Conservation (phyloP, 83 land plant genomes). For the Picea mariana region DNA sequence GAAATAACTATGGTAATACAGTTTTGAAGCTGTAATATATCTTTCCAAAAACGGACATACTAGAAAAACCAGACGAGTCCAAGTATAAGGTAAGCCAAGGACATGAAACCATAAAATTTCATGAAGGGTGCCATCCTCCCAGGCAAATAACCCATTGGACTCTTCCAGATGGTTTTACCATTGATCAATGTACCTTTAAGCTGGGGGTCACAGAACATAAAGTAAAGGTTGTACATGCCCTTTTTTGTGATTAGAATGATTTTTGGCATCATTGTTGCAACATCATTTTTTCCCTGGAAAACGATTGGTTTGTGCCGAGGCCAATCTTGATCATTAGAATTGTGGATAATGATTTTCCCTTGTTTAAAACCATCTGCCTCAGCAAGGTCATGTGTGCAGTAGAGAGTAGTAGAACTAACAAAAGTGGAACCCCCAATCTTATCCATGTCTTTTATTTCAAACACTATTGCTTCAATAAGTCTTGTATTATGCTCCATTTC, state of each 20-base stretch:
- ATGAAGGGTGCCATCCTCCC: slow-evolving; percentile 36
- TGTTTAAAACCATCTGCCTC: slow-evolving; percentile 20
- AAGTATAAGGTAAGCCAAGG: slow-evolving; percentile 34
- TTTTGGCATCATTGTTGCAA: slow-evolving; percentile 21
- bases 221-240: slow-evolving; percentile 42
- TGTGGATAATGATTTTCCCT: slow-evolving; percentile 30
- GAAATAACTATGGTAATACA: slow-evolving; percentile 37
- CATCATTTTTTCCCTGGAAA: slow-evolving; percentile 28
- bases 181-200: slow-evolving; percentile 23
- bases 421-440: slow-evolving; percentile 25
- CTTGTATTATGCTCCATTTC: slow-evolving; percentile 31
- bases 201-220: slow-evolving; percentile 39
- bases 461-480: slow-evolving; percentile 37
- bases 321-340: slow-evolving; percentile 23
- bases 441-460: slow-evolving; percentile 37
- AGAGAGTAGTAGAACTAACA: slow-evolving; percentile 18
- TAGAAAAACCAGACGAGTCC: slow-evolving; percentile 40
- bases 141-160: slow-evolving; percentile 38
- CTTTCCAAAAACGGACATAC: slow-evolving; percentile 30
- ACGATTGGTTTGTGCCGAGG: slow-evolving; percentile 28
- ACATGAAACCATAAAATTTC: slow-evolving; percentile 37
- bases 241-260: slow-evolving; percentile 26
- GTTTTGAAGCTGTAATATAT: slow-evolving; percentile 40
- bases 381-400: slow-evolving; percentile 32
- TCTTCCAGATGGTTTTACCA: slow-evolving; percentile 40